These are phyloP conservation scores for Austroboletus festivus DNA, from an alignment of 768 basidiomycete genomes.

Conservation along the genomic window DNA sequence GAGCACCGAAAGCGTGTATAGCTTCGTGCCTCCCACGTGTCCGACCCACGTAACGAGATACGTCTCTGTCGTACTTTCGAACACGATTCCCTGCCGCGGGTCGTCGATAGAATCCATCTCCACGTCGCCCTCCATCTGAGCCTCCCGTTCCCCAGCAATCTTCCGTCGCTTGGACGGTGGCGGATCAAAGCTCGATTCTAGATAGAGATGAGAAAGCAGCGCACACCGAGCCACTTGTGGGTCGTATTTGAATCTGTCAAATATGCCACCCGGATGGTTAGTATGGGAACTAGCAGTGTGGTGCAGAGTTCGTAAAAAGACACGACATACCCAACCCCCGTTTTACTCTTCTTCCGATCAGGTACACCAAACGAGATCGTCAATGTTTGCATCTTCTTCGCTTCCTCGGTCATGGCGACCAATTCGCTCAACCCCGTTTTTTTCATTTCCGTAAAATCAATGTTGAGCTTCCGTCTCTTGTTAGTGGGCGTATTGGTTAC, in stretches of 20 bases:
- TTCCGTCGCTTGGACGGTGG: conserved; percentile 30
- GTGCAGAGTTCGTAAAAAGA: neutral
- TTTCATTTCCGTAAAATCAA: conserved; percentile 22
- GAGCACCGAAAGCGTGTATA: conserved; percentile 21
- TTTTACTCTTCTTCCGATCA: conserved; percentile 28
- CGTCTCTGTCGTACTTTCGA: conserved; percentile 23
- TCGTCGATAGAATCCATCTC: conserved; percentile 13
- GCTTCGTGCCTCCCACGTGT: conserved; percentile 5
- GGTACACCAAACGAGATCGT: conserved; percentile 48
- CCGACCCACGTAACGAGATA: conserved; percentile 18
- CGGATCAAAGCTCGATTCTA: conserved; percentile 12
- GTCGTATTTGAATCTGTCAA: conserved; percentile 51
- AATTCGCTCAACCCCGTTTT: conserved; percentile 22
- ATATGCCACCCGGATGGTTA: too few species aligned
- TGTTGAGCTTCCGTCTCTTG: conserved; percentile 25
- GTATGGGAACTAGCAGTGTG: too few species aligned
- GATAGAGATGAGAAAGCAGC: conserved; percentile 40
- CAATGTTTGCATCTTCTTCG: conserved; percentile 40
- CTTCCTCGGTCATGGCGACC: conserved; percentile 34
- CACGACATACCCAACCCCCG: conserved; percentile 43
- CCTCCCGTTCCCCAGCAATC: conserved; percentile 6
- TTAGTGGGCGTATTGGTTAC: conserved; percentile 37
- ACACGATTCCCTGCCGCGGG: conserved; percentile 16
- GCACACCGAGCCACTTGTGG: conserved; percentile 40
- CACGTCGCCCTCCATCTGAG: conserved; percentile 6